Base-by-base conservation (phyloP, 1,139 yeast genomes). In the Candida sojae region DNA sequence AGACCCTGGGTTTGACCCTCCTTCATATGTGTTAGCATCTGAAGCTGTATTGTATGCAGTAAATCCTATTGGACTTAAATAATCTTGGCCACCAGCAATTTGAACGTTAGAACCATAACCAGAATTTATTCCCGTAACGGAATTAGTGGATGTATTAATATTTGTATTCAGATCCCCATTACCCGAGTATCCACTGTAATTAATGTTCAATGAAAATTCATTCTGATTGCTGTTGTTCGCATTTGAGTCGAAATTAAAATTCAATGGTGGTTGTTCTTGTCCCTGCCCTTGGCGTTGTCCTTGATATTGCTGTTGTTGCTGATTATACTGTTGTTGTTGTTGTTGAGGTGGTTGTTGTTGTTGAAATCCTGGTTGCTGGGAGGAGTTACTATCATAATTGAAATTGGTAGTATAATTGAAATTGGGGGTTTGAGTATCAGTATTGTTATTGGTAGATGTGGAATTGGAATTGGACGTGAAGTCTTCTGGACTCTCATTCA, bases 401-500 rank as follows among this genome's bases (percentile, higher is more conserved):
- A n/a, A 23, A 25, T 34, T 34, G 26, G 17, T 34, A 23, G n/a
- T 34, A 37, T 48, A 42, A 31, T 36, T 26, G 32, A 17, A 46
- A 29, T 23, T 44, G 7, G 42, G 36, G 13, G 31, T 32, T 9
- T 32, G 40, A 43, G 35, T 37, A 29, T 44, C 47, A 30, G 44
- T 33, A 23, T 44, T 41, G 34, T 44, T 40, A 33, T 35, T 45
- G 23, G 49, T 25, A 30, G 42, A 45, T 34, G 48, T 51, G 31
- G 50, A 48, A 42, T 45, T 51, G 31, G 50, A 48, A 42, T 45
- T 46, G 8, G 52, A 46, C 38, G 51, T 46, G 39, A 53, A 57
- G 48, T 69, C 73, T 42, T 68, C 59, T 13, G 76, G 75, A 59
- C 75, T 69, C 44, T 71, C 75, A 48, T 64, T 70, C 48, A 71